A percentile compares a stretch with the other conserved stretches of the same genome.
Conservation (phyloP, 345 rosid species). For the Barbarea vulgaris region DNA sequence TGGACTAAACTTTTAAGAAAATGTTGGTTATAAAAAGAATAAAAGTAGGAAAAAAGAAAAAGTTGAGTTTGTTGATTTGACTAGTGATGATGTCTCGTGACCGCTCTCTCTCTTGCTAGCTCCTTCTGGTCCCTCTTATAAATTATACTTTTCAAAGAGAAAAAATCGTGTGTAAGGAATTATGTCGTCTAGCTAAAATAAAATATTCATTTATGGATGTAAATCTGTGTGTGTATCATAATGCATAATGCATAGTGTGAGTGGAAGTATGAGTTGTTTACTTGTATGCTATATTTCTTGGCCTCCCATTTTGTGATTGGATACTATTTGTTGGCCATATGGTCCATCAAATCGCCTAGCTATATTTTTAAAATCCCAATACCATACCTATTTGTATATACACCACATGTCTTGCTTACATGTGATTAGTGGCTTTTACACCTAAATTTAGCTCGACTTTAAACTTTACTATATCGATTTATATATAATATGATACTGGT, state of each 20-base stretch:
- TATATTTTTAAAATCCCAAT: slow-evolving; percentile 39
- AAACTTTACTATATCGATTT: neutral
- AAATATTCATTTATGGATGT: neutral
- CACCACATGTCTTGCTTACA: slow-evolving; percentile 33
- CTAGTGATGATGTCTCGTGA: slow-evolving; percentile 46
- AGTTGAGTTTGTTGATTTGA: slow-evolving; percentile 42
- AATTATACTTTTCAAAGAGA: slow-evolving; percentile 20
- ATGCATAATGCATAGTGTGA: slow-evolving; percentile 27
- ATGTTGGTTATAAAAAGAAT: slow-evolving; percentile 17
- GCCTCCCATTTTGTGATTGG: slow-evolving; percentile 40
- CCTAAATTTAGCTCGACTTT: slow-evolving; percentile 39
- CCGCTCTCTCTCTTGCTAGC: slow-evolving; percentile 37
- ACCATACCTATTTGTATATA: slow-evolving; percentile 36
- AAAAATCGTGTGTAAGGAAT: slow-evolving; percentile 40
- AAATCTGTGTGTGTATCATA: slow-evolving; percentile 23
- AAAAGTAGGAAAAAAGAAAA: slow-evolving; percentile 31
- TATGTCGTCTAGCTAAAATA: slow-evolving; percentile 26
- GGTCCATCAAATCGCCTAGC: slow-evolving; percentile 39
- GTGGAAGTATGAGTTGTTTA: slow-evolving; percentile 47
- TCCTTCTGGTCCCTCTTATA: slow-evolving; percentile 39
- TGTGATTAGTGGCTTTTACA: slow-evolving; percentile 43
- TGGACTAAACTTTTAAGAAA: slow-evolving; percentile 18
- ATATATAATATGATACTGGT: neutral
- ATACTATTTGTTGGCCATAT: slow-evolving; percentile 40
- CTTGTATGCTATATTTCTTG: slow-evolving; percentile 35